A percentile compares a stretch with the other conserved stretches of the same genome.
Evolutionary conservation across 148 eudicot species (phyloP).

Genomic region (Heliosperma pusillum): DNA sequence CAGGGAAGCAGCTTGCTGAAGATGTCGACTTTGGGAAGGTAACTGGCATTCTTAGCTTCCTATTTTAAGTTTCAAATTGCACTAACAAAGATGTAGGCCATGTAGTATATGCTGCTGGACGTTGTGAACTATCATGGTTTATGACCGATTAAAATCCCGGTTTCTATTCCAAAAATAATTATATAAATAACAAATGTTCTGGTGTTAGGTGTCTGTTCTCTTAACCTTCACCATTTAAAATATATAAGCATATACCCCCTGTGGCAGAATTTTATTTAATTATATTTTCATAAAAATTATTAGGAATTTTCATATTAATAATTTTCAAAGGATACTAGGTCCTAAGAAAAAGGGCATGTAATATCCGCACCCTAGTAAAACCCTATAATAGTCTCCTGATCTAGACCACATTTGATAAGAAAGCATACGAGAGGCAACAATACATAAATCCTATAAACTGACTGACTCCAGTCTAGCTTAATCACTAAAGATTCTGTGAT

Average conservation of each 20-base stretch:
- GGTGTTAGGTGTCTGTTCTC: background rate
- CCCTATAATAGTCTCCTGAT: no score
- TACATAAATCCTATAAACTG: no score
- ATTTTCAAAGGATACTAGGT: no score
- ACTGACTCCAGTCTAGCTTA: no score
- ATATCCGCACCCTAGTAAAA: no score
- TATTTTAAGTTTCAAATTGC: background rate
- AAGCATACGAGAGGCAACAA: no score
- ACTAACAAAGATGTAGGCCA: background rate
- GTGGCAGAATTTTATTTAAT: no score
- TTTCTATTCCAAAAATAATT: background rate
- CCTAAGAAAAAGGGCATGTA: no score
- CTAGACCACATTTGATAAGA: no score
- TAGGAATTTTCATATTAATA: no score
- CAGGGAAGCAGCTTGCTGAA: constrained; percentile 73
- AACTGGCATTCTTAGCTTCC: constrained; percentile 7
- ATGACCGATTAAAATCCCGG: background rate
- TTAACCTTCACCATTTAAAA: background rate
- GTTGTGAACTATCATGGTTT: background rate
- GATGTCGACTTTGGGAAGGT: constrained; percentile 87
- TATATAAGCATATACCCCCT: background rate
- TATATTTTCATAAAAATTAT: no score
- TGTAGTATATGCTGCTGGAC: background rate
- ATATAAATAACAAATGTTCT: background rate
- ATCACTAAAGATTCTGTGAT: no score